Conservation (phyloP, 306 rosid genomes). For the Fagus crenata region DNA sequence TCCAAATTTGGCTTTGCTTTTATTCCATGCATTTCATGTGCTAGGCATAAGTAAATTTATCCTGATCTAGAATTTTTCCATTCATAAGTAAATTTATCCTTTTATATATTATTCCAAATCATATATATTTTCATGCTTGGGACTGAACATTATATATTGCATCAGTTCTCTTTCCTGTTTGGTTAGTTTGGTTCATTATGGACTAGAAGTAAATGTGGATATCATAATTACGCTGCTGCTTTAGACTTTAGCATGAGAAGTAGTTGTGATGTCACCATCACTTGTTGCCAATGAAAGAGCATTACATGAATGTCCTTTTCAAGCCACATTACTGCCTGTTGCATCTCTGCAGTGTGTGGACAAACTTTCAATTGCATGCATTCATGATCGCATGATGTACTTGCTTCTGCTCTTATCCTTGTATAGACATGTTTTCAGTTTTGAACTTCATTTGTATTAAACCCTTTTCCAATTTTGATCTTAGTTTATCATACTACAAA, state of each 20-base stretch:
- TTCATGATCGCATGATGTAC: conserved; percentile 36
- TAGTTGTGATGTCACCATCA: conserved; percentile 74
- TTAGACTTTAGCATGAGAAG: conserved; percentile 63
- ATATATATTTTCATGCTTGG: not conserved
- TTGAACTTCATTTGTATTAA: not conserved
- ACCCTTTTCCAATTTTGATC: not conserved
- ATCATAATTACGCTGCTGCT: conserved; percentile 38
- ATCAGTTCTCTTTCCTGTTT: not conserved
- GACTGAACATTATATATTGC: not conserved
- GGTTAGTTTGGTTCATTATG: conserved; percentile 22
- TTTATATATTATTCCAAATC: conserved; percentile 5
- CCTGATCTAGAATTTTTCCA: not conserved
- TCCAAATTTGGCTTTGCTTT: conserved; percentile 3
- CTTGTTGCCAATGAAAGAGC: conserved; percentile 28
- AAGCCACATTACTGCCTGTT: conserved; percentile 29
- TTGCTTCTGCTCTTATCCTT: conserved; percentile 31
- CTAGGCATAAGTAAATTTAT: not conserved
- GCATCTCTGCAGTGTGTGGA: conserved; percentile 28
- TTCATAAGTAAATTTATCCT: conserved; percentile 4
- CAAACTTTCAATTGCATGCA: conserved; percentile 36
- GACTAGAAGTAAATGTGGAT: conserved; percentile 36
- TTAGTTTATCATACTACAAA: not conserved
- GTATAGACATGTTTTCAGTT: not conserved
- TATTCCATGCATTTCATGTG: conserved; percentile 1
- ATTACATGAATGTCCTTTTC: conserved; percentile 47